A percentile compares a stretch with the other conserved stretches of the same genome.
phyloP scores from a whole-genome alignment of 306 rosid genomes.

The Comarum palustre region DNA sequence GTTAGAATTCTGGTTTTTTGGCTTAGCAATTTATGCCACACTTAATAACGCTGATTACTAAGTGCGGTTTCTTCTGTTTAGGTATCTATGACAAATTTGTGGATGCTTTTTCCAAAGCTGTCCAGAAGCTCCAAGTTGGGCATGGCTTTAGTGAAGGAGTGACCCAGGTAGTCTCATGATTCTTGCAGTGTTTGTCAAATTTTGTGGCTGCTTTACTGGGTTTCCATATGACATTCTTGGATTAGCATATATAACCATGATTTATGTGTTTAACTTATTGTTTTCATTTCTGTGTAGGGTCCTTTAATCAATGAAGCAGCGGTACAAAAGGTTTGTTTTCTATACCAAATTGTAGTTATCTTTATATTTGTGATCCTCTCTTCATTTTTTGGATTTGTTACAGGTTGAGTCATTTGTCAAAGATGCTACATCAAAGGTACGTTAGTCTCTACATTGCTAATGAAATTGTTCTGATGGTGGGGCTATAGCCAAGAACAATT shows the following conservation, averaged over 20 bases:
- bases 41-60: background rate
- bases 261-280: constrained; percentile 19
- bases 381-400: constrained; percentile 15
- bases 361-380: constrained; percentile 9
- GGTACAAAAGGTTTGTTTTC: constrained; percentile 67
- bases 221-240: constrained; percentile 4
- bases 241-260: background rate
- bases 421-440: constrained; percentile 81
- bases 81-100: constrained; percentile 87
- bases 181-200: constrained; percentile 17
- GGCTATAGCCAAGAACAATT: background rate
- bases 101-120: constrained; percentile 64
- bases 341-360: constrained; percentile 21
- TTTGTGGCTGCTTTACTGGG: constrained; percentile 12
- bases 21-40: background rate
- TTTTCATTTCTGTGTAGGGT: constrained; percentile 59
- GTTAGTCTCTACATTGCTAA: constrained; percentile 41
- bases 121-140: constrained; percentile 82
- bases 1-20: background rate
- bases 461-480: constrained; percentile 6
- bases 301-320: constrained; percentile 99
- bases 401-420: constrained; percentile 79
- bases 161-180: constrained; percentile 53
- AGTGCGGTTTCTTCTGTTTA: constrained; percentile 23
- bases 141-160: constrained; percentile 90